A percentile compares a stretch with the other conserved stretches of the same genome.
phyloP scores from a whole-genome alignment of 768 basidiomycete species.

The Mycena pura region DNA sequence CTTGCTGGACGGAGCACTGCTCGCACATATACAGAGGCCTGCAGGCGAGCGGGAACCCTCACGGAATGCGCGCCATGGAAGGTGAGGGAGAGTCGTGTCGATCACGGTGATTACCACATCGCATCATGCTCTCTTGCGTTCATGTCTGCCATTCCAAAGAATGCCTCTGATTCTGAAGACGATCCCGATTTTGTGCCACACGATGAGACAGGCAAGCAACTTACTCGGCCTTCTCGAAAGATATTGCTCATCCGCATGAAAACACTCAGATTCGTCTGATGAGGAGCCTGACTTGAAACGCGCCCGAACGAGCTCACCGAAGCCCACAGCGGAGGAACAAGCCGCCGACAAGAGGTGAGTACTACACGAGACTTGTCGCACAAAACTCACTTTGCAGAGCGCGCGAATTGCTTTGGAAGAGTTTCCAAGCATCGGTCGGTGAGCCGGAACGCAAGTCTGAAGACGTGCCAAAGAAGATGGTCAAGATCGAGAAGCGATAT shows the following conservation, averaged over 20 bases:
- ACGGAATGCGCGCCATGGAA: no score
- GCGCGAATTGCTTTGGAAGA: slow-evolving; percentile 70
- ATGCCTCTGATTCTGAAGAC: slow-evolving; percentile 65
- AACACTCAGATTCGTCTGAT: slow-evolving; percentile 47
- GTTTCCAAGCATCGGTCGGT: slow-evolving; percentile 69
- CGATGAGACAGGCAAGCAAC: slow-evolving; percentile 43
- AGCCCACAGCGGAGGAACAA: slow-evolving; percentile 40
- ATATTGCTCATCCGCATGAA: background rate
- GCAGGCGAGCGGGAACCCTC: no score
- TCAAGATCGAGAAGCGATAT: slow-evolving; percentile 75
- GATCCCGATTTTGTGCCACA: slow-evolving; percentile 76
- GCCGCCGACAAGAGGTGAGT: slow-evolving; percentile 53
- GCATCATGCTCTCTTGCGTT: no score
- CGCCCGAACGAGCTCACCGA: slow-evolving; percentile 35
- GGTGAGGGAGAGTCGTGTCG: no score
- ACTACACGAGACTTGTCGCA: background rate
- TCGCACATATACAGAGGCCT: no score
- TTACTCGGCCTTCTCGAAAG: background rate
- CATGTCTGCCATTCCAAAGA: slow-evolving; percentile 17
- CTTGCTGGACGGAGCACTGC: no score
- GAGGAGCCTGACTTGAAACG: slow-evolving; percentile 47
- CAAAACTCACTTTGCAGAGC: slow-evolving; percentile 44
- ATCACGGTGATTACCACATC: no score
- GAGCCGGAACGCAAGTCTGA: slow-evolving; percentile 30
- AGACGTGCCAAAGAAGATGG: slow-evolving; percentile 43